phyloP scores from a whole-genome alignment of 2,329 filamentous ascomycete genomes.

The Cladosporium austrohemisphaericum region DNA sequence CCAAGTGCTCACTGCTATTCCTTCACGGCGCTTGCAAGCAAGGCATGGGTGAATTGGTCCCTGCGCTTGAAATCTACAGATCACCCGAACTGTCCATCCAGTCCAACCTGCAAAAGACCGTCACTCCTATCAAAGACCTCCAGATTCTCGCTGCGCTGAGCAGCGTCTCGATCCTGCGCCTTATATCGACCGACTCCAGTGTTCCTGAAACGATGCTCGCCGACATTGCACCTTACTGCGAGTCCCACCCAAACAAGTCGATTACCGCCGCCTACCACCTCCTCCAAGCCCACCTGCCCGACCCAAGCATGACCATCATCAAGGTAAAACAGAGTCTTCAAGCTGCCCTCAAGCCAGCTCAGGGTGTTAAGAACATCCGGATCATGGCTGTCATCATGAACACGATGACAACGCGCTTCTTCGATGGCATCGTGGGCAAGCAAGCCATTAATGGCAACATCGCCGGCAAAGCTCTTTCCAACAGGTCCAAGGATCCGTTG shows the following conservation, averaged over 20 bases:
- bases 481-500: slow-evolving; percentile 42
- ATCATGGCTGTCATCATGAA: slow-evolving; percentile 79
- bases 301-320: slow-evolving; percentile 63
- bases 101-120: slow-evolving; percentile 19
- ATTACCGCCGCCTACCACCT: slow-evolving; percentile 76
- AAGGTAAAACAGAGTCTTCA: slow-evolving; percentile 76
- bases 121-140: slow-evolving; percentile 37
- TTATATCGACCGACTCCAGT: slow-evolving; percentile 30
- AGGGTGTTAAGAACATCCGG: slow-evolving; percentile 68
- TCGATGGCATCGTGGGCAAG: slow-evolving; percentile 71
- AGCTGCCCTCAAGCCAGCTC: slow-evolving; percentile 65
- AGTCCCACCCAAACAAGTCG: slow-evolving; percentile 66
- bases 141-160: slow-evolving; percentile 48
- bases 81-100: slow-evolving; percentile 56
- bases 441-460: slow-evolving; percentile 50
- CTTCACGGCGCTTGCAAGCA: slow-evolving; percentile 73
- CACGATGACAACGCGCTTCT: slow-evolving; percentile 80
- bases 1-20: slow-evolving; percentile 53
- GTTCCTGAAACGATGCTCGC: slow-evolving; percentile 61
- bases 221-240: slow-evolving; percentile 64
- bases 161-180: slow-evolving; percentile 45
- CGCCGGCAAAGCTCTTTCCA: slow-evolving; percentile 51
- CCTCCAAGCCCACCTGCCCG: slow-evolving; percentile 61
- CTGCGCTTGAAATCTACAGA: slow-evolving; percentile 65
- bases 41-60: slow-evolving; percentile 67